These are phyloP conservation scores for Chaetoceros muelleri DNA, from an alignment of 108 stramenopile species.

Conservation along the genomic window DNA sequence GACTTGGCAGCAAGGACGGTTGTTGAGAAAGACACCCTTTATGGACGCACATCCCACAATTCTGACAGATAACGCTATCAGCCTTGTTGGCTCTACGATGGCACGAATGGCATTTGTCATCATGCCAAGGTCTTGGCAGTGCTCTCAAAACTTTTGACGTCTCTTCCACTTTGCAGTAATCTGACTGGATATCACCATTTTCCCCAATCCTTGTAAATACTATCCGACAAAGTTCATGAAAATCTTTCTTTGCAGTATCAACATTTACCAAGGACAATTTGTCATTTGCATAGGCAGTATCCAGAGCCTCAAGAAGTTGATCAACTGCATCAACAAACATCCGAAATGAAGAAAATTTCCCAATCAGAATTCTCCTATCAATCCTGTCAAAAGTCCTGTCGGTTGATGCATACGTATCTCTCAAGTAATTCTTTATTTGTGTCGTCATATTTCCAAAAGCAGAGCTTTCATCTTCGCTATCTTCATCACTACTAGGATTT, in stretches of 20 bases:
- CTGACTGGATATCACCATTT: slow-evolving; percentile 4
- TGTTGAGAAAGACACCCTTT: slow-evolving; percentile 3
- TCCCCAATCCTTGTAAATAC: slow-evolving; percentile 4
- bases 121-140: slow-evolving; percentile 14
- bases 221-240: slow-evolving; percentile 4
- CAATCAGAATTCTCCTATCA: slow-evolving; percentile 14
- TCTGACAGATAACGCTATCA: slow-evolving; percentile 5
- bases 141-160: slow-evolving; percentile 6
- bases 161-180: neutral
- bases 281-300: neutral
- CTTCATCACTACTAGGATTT: too few species aligned
- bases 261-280: neutral
- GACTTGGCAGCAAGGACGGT: too few species aligned
- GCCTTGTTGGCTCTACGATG: neutral
- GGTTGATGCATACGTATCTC: neutral
- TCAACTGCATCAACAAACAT: slow-evolving; percentile 9
- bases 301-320: slow-evolving; percentile 12
- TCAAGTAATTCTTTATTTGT: neutral
- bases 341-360: neutral
- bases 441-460: neutral
- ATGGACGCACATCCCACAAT: slow-evolving; percentile 13
- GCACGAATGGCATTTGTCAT: slow-evolving; percentile 3
- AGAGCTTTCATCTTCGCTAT: neutral
- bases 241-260: slow-evolving; percentile 14
- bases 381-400: slow-evolving; percentile 22